Base-by-base conservation (phyloP, 2,329 filamentous ascomycete genomes). In the Monilinia polystroma region DNA sequence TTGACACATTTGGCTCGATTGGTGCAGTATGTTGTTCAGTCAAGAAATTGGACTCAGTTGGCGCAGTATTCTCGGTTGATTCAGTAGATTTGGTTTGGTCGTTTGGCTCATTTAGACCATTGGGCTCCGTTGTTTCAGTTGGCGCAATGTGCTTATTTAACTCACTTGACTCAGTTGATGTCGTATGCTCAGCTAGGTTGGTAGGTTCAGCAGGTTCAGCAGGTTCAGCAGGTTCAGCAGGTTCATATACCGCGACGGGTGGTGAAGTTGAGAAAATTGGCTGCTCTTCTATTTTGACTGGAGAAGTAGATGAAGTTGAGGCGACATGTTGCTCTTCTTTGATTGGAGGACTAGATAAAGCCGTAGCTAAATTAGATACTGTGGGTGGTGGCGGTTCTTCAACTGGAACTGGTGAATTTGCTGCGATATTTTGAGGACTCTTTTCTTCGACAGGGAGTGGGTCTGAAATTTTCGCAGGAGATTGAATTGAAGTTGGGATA, bases 331-430 rank as follows among this genome's bases (percentile, higher is more conserved):
- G 23, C 14, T 57, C 38, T 47, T 58, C 56, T 20, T 12, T 58
- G 23, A 32, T 29, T 32, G 45, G 45, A 26, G 58, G 49, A 20
- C 12, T 16, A n/a, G 58, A 38, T 16, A n/a, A 38, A 38, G 58
- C 45, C 3, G 45, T 51, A 45, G 20, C 45, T 51, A 51, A 35
- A 23, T 10, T 51, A 26, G 45, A n/a, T 20, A 60, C 4, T 3
- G 58, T 18, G 38, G 58, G 32, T 8, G 14, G 58, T 51, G 58
- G 32, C 14, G 8, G 45, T 51, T 60, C 58, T 60, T 60, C 45
- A 16, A 38, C 29, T 41, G 45, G 29, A 11, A 35, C n/a, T 51
- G n/a, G n/a, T 6, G 29, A 51, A 26, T 29, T 45, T 18, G 38
- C 29, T 38, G 45, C n/a, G 18, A 38, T 1, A 51, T 60, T 51